Conservation (phyloP, 345 rosid species). For the Lagerstroemia speciosa region DNA sequence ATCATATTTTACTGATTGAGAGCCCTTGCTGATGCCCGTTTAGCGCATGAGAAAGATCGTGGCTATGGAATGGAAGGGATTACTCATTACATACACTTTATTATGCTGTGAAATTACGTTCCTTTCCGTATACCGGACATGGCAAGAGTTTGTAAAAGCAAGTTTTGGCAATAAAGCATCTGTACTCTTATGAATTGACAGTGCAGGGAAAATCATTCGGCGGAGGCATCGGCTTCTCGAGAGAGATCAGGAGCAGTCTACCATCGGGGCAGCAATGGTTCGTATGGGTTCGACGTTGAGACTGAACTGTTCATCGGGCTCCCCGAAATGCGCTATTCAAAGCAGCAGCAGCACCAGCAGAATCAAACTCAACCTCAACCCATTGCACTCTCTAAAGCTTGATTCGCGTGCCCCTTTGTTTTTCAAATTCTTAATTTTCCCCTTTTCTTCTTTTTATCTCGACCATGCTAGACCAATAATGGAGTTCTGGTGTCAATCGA, state of each 20-base stretch:
- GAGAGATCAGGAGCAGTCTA: not conserved
- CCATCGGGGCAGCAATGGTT: not conserved
- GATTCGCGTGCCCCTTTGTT: not conserved
- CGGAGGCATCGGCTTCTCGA: not conserved
- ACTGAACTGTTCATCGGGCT: conserved; percentile 13
- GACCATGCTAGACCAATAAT: not conserved
- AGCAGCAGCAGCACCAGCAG: not conserved
- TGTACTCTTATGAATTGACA: not conserved
- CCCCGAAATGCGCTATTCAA: conserved; percentile 9
- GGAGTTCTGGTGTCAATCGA: not conserved
- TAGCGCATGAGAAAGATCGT: no score
- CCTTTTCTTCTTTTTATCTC: not conserved
- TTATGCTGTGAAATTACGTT: no score
- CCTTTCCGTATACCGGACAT: no score
- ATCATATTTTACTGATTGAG: no score
- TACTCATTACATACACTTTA: no score
- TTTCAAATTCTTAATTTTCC: not conserved
- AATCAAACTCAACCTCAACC: not conserved
- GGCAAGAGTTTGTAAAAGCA: no score
- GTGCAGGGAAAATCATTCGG: not conserved
- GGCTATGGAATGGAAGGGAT: no score
- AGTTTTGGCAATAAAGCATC: not conserved
- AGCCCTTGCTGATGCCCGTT: no score
- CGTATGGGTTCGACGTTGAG: conserved; percentile 8
- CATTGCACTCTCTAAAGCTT: not conserved